These are phyloP conservation scores for Phytophthora lateralis DNA, from an alignment of 352 stramenopile species.

Conservation along the genomic window DNA sequence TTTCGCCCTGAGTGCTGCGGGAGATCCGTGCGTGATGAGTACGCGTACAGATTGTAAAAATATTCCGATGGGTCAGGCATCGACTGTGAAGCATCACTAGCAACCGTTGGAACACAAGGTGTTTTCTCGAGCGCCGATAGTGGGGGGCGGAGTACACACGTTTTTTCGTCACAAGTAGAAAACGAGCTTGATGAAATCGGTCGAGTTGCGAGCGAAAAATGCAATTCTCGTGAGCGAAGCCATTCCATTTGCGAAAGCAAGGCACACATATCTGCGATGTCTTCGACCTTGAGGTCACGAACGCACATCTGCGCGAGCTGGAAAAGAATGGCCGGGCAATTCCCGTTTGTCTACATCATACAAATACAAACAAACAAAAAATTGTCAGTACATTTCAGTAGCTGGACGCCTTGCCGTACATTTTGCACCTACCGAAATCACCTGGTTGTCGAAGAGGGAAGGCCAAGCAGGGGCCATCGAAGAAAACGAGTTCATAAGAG, in stretches of 20 bases:
- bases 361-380: neutral
- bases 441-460: conserved; percentile 69
- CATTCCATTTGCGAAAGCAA: conserved; percentile 56
- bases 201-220: conserved; percentile 50
- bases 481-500: conserved; percentile 63
- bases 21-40: conserved; percentile 62
- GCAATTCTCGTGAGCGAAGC: conserved; percentile 41
- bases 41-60: conserved; percentile 77
- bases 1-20: conserved; percentile 75
- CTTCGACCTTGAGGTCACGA: conserved; percentile 42
- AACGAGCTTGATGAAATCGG: conserved; percentile 50
- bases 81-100: conserved; percentile 10
- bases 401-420: neutral
- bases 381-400: conserved; percentile 2
- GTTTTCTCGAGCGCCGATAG: conserved; percentile 18
- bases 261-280: conserved; percentile 37
- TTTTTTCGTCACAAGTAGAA: conserved; percentile 40
- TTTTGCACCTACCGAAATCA: conserved; percentile 48
- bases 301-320: conserved; percentile 65
- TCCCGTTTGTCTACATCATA: conserved; percentile 53
- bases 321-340: conserved; percentile 62
- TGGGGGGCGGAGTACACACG: conserved; percentile 29
- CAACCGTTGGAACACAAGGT: conserved; percentile 1
- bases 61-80: conserved; percentile 42
- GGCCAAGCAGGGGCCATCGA: conserved; percentile 48